Base-by-base conservation (phyloP, 768 basidiomycete genomes). In the Amanita rimosa region DNA sequence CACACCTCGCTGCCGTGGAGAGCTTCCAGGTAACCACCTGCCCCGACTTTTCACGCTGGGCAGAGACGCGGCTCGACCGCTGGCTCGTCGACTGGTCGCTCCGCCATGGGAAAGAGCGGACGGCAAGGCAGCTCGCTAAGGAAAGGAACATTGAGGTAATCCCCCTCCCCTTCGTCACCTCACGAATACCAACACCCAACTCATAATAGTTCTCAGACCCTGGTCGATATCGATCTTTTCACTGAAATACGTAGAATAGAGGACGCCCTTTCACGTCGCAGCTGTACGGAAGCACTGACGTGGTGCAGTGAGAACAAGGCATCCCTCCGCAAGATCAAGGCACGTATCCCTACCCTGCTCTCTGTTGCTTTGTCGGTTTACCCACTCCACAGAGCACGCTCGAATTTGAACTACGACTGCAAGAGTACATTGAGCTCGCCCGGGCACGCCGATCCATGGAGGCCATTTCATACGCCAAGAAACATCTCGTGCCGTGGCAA, bases 281-380 rank as follows among this genome's bases (percentile, higher is more conserved):
- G 83, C 53, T 94, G 92, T 55, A 73, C 83, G 5, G 92, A 96
- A 64, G 95, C 95, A 11, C 71, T 99, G 40, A 74, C 79, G 16
- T 99, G 95, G 95, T 97, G 93, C 57, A 92, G 81, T 53, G 96
- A 99, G 72, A 97, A 99, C 66, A 85, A 94, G 62, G 78, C 81
- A 26, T 87, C 89, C 10, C 74, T 99, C 53, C 81, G 90, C 46
- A 98, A 97, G 71, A 79, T 83, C 60, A 94, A 89, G 77, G 94
- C 83, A 35, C 7, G 46, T 8, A 22, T 48, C 6, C 39, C 19
- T n/a, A 19, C 27, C 27, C 27, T 27, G 22, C 21, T 43, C 11
- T 4, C 14, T 38, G 14, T 37, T 39, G 11, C 31, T 51, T 57
- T 56, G 19, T 29, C 44, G 31, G 47, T 47, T 34, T 33, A 26